These are phyloP conservation scores for Hibiscus syriacus DNA, from an alignment of 345 rosid species.

Conservation along the genomic window DNA sequence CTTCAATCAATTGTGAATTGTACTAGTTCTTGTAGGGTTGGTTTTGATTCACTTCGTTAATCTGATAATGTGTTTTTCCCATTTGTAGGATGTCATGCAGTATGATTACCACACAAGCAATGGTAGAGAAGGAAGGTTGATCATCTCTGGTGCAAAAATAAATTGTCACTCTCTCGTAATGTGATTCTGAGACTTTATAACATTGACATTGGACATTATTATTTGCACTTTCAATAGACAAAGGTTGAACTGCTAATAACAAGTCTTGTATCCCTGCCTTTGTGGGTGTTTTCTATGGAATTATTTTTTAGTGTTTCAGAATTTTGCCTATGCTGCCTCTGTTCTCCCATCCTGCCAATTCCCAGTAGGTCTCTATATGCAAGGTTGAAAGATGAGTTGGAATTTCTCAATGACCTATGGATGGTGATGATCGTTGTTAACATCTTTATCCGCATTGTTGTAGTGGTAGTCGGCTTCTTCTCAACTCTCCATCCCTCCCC, in stretches of 20 bases:
- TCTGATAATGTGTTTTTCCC: not conserved
- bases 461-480: too few species aligned
- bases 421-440: too few species aligned
- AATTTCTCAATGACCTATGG: too few species aligned
- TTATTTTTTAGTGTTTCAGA: not conserved
- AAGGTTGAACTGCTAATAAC: not conserved
- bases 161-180: not conserved
- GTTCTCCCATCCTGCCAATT: not conserved
- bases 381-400: too few species aligned
- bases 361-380: too few species aligned
- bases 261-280: not conserved
- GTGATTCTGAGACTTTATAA: not conserved
- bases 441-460: too few species aligned
- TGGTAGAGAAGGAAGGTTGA: not conserved
- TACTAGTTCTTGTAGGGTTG: not conserved
- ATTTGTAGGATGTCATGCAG: constrained; percentile 11
- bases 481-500: too few species aligned
- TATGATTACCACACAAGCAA: not conserved
- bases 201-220: not conserved
- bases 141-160: not conserved
- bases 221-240: too few species aligned
- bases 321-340: not conserved
- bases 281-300: not conserved
- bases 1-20: not conserved
- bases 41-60: not conserved